Evolutionary conservation across 805 yeast genomes (phyloP).

Genomic region (Candida loeiensis): DNA sequence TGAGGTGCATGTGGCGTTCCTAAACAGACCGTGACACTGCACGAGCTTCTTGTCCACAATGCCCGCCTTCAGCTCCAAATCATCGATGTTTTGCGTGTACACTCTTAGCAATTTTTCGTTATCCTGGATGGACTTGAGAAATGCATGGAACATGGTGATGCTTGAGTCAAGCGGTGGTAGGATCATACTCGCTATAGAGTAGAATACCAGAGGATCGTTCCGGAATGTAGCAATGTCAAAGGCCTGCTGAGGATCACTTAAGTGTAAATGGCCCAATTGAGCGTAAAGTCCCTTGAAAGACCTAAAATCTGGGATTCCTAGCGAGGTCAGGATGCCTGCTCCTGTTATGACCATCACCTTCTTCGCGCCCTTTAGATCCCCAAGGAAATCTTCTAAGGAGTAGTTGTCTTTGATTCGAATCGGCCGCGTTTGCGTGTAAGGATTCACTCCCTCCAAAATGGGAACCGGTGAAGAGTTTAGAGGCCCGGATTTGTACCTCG

Average conservation of each 20-base stretch:
- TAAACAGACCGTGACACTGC: constrained; percentile 83
- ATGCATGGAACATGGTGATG: constrained; percentile 37
- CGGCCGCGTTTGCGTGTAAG: constrained; percentile 4
- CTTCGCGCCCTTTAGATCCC: constrained; percentile 16
- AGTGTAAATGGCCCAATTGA: constrained; percentile 60
- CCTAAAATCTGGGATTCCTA: constrained; percentile 91
- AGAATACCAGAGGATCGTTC: constrained; percentile 75
- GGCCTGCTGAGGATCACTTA: constrained; percentile 87
- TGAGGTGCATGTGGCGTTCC: constrained; percentile 69
- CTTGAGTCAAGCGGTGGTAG: constrained; percentile 53
- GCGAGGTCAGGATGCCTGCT: constrained; percentile 86
- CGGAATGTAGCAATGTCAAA: constrained; percentile 71
- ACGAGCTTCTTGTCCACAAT: constrained; percentile 54
- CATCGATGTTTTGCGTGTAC: constrained; percentile 45
- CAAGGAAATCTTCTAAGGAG: constrained; percentile 13
- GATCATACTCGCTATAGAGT: constrained; percentile 81
- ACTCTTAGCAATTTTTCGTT: constrained; percentile 38
- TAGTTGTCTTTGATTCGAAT: constrained; percentile 5
- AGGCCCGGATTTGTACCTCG: neutral
- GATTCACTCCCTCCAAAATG: constrained; percentile 1
- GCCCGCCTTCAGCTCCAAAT: constrained; percentile 46
- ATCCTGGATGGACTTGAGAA: constrained; percentile 34
- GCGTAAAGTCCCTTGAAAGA: constrained; percentile 84
- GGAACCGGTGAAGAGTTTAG: constrained; percentile 1
- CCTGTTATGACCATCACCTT: constrained; percentile 79